Conservation (phyloP, 192 early-diverging fungal species). For the Paraglomus brasilianum region DNA sequence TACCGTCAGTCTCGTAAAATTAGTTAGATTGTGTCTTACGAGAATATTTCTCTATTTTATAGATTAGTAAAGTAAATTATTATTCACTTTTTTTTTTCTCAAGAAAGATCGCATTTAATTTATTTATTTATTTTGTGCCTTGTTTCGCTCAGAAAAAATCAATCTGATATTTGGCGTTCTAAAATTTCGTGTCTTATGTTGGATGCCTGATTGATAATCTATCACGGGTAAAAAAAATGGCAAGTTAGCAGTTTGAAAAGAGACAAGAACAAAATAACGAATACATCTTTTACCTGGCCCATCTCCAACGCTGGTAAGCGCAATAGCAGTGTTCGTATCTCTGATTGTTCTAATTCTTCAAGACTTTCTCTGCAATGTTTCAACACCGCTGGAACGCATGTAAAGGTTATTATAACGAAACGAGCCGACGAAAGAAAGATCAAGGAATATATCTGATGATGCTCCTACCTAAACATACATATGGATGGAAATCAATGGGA, state of each 20-base stretch:
- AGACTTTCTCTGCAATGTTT: slow-evolving; percentile 71
- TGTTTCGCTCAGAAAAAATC: too few relatives aligned
- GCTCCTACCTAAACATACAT: slow-evolving; percentile 67
- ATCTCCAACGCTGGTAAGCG: slow-evolving; percentile 75
- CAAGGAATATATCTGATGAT: not conserved
- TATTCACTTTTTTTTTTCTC: too few relatives aligned
- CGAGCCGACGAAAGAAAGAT: not conserved
- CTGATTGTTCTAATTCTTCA: slow-evolving; percentile 88
- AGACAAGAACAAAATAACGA: not conserved
- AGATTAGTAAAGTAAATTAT: too few relatives aligned
- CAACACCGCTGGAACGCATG: slow-evolving; percentile 61
- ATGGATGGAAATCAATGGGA: slow-evolving; percentile 79
- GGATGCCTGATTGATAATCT: slow-evolving; percentile 68
- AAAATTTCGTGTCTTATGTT: slow-evolving; percentile 69
- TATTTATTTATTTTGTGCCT: too few relatives aligned
- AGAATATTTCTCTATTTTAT: too few relatives aligned
- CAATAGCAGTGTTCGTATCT: slow-evolving; percentile 81
- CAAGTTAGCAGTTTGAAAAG: not conserved
- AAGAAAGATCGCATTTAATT: too few relatives aligned
- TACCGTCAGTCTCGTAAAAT: too few relatives aligned
- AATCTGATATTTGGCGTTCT: slow-evolving; percentile 58
- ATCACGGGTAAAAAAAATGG: not conserved
- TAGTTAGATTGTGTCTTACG: too few relatives aligned
- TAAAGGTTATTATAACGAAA: not conserved
- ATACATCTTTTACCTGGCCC: slow-evolving; percentile 45